phyloP scores from a whole-genome alignment of 768 basidiomycete genomes.

The Mycena olivaceomarginata region DNA sequence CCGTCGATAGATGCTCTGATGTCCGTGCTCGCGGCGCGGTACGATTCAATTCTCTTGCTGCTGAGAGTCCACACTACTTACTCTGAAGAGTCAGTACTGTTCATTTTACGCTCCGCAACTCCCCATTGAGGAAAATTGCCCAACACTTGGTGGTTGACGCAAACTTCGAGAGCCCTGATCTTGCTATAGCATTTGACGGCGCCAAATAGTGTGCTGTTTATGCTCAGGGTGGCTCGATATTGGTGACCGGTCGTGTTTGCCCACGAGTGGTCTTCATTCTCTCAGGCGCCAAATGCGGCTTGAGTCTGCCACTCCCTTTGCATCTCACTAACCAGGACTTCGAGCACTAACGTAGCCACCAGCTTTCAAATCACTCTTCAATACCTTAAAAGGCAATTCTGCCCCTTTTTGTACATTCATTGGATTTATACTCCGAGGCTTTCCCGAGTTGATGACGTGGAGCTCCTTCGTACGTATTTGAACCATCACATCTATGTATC shows the following conservation, averaged over 20 bases:
- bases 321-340: conserved; percentile 4
- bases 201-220: neutral
- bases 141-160: neutral
- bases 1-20: too few species aligned
- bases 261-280: conserved; percentile 7
- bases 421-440: neutral
- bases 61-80: too few species aligned
- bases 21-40: too few species aligned
- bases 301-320: neutral
- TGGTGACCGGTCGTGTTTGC: neutral
- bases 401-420: conserved; percentile 9
- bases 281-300: conserved; percentile 1
- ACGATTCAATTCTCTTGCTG: too few species aligned
- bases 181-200: conserved; percentile 6
- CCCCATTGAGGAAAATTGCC: neutral
- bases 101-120: too few species aligned
- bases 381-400: neutral
- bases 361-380: neutral
- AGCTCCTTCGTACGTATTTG: neutral
- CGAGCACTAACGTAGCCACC: conserved; percentile 6
- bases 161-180: neutral
- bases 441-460: neutral
- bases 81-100: neutral
- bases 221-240: conserved; percentile 1
- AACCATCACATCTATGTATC: neutral